Conservation (phyloP, 1,284 basidiomycete genomes). For the Rhodofomes roseus region DNA sequence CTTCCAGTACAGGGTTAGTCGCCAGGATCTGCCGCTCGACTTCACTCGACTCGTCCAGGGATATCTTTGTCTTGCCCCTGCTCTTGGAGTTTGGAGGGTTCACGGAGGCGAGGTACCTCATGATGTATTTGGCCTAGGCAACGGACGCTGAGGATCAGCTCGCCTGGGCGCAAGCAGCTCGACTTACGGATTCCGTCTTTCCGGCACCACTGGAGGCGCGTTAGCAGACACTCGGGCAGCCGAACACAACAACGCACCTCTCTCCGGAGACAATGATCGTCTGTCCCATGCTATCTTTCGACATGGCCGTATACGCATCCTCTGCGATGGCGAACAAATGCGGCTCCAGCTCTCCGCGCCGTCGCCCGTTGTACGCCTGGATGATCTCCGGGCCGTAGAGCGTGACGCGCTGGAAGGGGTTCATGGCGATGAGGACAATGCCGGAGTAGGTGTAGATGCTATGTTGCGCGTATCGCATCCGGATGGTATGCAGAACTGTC, state of each 20-base stretch:
- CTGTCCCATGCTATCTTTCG: conserved; percentile 91
- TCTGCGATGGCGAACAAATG: conserved; percentile 99
- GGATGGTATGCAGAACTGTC: conserved; percentile 92
- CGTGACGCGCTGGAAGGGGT: conserved; percentile 94
- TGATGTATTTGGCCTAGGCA: conserved; percentile 92
- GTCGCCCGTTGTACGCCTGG: conserved; percentile 91
- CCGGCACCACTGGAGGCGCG: conserved; percentile 81
- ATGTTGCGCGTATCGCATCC: conserved; percentile 94
- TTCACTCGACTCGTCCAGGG: conserved; percentile 83
- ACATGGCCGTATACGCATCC: conserved; percentile 98
- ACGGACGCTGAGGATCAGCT: conserved; percentile 8
- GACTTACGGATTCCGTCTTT: conserved; percentile 91
- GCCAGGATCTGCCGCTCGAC: conserved; percentile 97
- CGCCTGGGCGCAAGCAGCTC: neutral
- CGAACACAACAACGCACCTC: conserved; percentile 54
- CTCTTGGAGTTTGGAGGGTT: conserved; percentile 74
- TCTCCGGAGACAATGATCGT: conserved; percentile 99
- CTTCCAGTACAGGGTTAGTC: conserved; percentile 98
- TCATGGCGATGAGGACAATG: conserved; percentile 97
- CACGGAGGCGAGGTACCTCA: conserved; percentile 98
- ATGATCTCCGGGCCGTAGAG: conserved; percentile 96
- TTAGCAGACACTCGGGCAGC: conserved; percentile 8
- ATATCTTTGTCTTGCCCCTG: conserved; percentile 67
- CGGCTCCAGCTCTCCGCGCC: conserved; percentile 94
- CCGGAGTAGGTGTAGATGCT: conserved; percentile 99